phyloP scores from a whole-genome alignment of 148 eudicot species.

The Mesembryanthemum crystallinum region DNA sequence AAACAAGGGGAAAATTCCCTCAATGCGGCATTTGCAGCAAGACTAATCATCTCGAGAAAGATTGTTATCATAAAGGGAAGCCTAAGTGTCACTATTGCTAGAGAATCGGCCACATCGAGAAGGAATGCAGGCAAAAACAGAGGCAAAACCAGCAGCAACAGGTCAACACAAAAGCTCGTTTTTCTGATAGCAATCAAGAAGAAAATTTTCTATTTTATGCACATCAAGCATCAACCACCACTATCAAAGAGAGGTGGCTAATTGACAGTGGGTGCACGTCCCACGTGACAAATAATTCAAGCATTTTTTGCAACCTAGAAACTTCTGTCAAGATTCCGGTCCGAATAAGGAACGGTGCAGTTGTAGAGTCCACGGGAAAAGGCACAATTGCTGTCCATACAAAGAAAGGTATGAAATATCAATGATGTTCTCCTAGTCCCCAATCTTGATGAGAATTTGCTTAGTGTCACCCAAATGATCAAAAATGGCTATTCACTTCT shows the following conservation, averaged over 20 bases:
- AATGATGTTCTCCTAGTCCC: conserved; percentile 15
- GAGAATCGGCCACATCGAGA: no score
- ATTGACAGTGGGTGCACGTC: background rate
- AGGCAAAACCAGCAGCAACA: no score
- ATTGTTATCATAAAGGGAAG: no score
- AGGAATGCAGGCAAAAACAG: no score
- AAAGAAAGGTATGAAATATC: conserved; percentile 4
- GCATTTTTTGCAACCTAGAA: background rate
- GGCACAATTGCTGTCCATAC: conserved; percentile 12
- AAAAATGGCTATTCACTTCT: conserved; percentile 5
- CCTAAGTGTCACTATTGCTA: no score
- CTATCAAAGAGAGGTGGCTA: background rate
- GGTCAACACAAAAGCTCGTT: no score
- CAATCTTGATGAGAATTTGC: conserved; percentile 3
- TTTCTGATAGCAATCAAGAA: background rate
- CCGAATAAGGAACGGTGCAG: conserved; percentile 15
- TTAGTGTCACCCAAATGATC: conserved; percentile 14
- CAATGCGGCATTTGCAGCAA: no score
- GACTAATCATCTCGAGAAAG: no score
- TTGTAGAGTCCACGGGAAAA: conserved; percentile 3
- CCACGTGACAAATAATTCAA: background rate
- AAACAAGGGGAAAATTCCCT: no score
- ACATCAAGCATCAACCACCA: background rate
- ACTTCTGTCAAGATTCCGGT: background rate
- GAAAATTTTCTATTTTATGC: background rate